Base-by-base conservation (phyloP, 805 yeast species). In the Diddensiella santjacobensis region DNA sequence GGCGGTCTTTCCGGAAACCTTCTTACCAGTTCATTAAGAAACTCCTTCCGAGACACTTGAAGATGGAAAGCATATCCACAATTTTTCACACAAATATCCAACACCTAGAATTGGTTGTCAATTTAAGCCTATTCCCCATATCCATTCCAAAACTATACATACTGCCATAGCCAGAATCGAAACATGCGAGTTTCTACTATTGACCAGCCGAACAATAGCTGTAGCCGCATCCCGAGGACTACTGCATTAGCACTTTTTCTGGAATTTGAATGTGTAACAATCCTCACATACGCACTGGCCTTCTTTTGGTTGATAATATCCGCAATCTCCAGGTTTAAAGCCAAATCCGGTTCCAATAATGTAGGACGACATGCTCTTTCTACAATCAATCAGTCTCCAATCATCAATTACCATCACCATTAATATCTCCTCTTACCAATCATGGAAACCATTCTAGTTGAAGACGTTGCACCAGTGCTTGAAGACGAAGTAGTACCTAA, bases 31-130 rank as follows among this genome's bases (percentile, higher is more conserved):
- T 88, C 96, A 64, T 93, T 93, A 60, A 93, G 74, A 59, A 93
- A 93, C 65, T 91, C 98, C 67, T 93, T 90, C 51, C 98, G 78
- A 2, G 96, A 86, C 45, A 93, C 87, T 69, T 93, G 99, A 42
- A 93, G 73, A 57, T 93, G 99, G 69, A 93, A 80, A 4, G 99
- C 97, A 66, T 91, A 93, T 3, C 98, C 99, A 71, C 99, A 93
- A 71, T 93, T 93, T 70, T 93, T 93, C 45, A 93, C 99, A 58
- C 93, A 72, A 46, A 87, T 87, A 63, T 93, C 99, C 52, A 93
- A 75, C 44, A 79, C 61, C 30, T 22, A 17, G 8, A 8, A 39
- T 17, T n/a, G n/a, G 20, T n/a, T n/a, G n/a, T n/a, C n/a, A n/a
- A n/a, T n/a, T n/a, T n/a, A n/a, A n/a, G n/a, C n/a, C n/a, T n/a